These are phyloP conservation scores for Malus hybrid DNA, from an alignment of 331 rosid species.

Conservation along the genomic window DNA sequence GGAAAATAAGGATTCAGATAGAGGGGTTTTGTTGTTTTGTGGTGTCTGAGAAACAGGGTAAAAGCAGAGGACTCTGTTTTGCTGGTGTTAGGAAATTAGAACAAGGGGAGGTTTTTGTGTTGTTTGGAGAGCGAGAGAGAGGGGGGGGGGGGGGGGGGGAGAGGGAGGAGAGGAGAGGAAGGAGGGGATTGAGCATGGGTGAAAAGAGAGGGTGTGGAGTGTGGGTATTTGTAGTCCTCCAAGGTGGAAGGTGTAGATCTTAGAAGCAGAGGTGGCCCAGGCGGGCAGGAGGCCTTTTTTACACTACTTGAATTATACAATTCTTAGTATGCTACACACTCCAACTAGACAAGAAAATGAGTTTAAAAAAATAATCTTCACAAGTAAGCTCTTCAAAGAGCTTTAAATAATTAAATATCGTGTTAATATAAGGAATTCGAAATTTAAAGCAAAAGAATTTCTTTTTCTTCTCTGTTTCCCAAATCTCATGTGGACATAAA, in stretches of 20 bases:
- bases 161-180: background rate
- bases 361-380: background rate
- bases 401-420: background rate
- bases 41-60: background rate
- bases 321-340: conserved; percentile 29
- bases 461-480: too few relatives aligned
- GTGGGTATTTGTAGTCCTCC: conserved; percentile 58
- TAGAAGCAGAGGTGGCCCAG: conserved; percentile 10
- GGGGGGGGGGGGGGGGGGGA: background rate
- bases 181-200: conserved; percentile 21
- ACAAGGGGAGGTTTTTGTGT: background rate
- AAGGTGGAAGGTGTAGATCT: conserved; percentile 28
- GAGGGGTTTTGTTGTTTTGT: background rate
- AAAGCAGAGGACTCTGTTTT: conserved; percentile 16
- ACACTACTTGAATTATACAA: conserved; percentile 49
- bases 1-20: background rate
- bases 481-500: background rate
- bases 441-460: background rate
- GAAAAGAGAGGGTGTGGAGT: conserved; percentile 28
- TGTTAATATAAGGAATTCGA: background rate
- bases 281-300: conserved; percentile 9
- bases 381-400: too few relatives aligned
- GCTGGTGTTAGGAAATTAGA: background rate
- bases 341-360: background rate
- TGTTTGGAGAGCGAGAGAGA: background rate